Evolutionary conservation across 1,139 yeast genomes (phyloP), one percentile per base, ranked within the genome.

Genomic region (Candida sp.): DNA sequence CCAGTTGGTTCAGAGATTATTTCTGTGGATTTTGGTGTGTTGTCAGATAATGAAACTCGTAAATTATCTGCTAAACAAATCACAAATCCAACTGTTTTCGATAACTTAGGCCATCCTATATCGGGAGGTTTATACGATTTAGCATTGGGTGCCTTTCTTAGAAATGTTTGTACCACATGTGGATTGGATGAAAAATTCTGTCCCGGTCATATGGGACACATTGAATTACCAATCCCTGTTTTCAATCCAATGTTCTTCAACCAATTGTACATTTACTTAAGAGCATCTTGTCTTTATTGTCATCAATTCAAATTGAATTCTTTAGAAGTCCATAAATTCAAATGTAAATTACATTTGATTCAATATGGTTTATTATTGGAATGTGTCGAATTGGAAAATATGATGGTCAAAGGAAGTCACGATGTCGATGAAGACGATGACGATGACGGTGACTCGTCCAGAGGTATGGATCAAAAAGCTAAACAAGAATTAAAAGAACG

Each of bases 131-230:
- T 95, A 39, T 95, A 95, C 57, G 99, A 95, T 67, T 78, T 91
- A 51, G 84, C 97, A 21, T 73, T 95, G 41, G 99, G 99, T 54
- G 99, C 99, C 1, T 93, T 90, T 59, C 73, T 89, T 51, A 77
- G 86, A 61, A 88, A 91, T 61, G 74, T 87, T 43, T 91, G 99
- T 79, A 77, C 95, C 25, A 93, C 99, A 2, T 95, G 99, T 79
- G 97, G 98, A 23, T 74, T 93, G 50, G 97, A 90, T 62, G 98
- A 93, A 55, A 82, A 87, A 59, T 85, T 81, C 58, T 95, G 99
- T 70, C 97, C 98, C 3, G 99, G 99, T 33, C 99, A 95, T 65
- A 90, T 89, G 68, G 99, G 99, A 47, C 99, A 95, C 65, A 90
- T 95, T 48, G 97, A 93, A 63, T 77, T 95, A 53, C 99, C 99